Evolutionary conservation across 441 rosid species (phyloP).

Genomic region (Cnidoscolus chayamansa): DNA sequence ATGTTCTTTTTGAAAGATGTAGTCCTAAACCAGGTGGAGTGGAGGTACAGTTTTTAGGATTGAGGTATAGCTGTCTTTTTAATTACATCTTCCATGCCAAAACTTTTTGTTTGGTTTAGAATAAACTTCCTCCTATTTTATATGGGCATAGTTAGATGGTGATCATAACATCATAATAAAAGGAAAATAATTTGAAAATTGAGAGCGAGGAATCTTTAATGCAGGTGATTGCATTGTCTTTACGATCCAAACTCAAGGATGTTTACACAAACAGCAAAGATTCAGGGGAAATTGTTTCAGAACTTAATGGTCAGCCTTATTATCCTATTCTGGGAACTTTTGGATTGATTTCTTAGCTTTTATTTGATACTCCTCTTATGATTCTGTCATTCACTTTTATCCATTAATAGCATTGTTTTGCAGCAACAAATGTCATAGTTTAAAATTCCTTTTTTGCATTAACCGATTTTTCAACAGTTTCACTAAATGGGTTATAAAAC

Average conservation of each 20-base stretch:
- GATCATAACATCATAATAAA: background rate
- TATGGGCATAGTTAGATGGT: background rate
- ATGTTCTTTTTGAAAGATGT: background rate
- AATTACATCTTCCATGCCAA: background rate
- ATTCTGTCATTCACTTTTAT: background rate
- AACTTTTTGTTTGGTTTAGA: background rate
- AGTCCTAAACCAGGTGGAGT: too few relatives aligned
- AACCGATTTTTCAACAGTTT: background rate
- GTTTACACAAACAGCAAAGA: conserved; percentile 25
- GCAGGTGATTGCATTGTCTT: conserved; percentile 79
- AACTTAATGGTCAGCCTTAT: conserved; percentile 38
- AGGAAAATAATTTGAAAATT: conserved; percentile 4
- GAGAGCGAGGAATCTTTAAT: conserved; percentile 25
- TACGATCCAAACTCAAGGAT: conserved; percentile 62
- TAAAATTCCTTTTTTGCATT: background rate
- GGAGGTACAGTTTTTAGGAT: too few relatives aligned
- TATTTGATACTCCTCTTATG: conserved; percentile 3
- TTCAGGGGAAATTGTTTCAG: conserved; percentile 28
- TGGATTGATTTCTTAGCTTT: conserved; percentile 9
- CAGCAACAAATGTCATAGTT: background rate
- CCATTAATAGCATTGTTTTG: background rate
- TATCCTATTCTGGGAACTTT: conserved; percentile 17
- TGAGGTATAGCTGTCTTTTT: too few relatives aligned
- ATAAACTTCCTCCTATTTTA: background rate
- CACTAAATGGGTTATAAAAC: background rate